Percentiles rank a stretch among this genome's conserved stretches.
phyloP scores from a whole-genome alignment of 2,329 filamentous ascomycete species.

The Cladosporium velox region DNA sequence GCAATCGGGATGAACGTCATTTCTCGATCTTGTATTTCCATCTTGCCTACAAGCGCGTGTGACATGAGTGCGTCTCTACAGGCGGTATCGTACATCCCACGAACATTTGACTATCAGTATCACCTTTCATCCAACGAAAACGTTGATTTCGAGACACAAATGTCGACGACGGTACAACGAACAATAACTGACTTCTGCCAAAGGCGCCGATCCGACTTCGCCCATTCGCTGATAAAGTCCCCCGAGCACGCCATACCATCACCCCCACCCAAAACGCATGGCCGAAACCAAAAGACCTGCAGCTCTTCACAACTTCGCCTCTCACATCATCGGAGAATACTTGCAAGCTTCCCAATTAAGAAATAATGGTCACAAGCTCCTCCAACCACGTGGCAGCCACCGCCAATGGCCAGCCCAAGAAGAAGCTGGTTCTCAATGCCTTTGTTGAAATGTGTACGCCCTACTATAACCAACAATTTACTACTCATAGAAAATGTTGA shows the following conservation, averaged over 20 bases:
- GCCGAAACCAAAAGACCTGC: neutral
- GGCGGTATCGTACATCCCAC: too few species aligned
- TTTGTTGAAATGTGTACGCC: conserved; percentile 45
- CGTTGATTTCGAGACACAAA: neutral
- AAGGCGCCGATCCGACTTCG: neutral
- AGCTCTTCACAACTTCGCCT: neutral
- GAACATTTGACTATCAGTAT: neutral
- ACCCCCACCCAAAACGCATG: neutral
- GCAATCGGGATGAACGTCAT: neutral
- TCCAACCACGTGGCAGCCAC: neutral
- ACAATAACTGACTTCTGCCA: neutral
- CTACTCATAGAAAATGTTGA: neutral
- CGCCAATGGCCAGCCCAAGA: conserved; percentile 32
- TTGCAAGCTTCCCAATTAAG: neutral
- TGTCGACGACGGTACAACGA: neutral
- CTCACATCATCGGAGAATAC: neutral
- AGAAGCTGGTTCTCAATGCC: conserved; percentile 45
- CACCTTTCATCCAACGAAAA: neutral
- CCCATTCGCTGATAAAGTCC: neutral
- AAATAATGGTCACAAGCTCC: neutral
- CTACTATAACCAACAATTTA: neutral
- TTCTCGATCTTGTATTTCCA: too few species aligned
- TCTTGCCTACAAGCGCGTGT: too few species aligned
- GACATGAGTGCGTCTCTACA: too few species aligned
- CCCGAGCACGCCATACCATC: conserved; percentile 8